A percentile compares a stretch with the other conserved stretches of the same genome.
phyloP scores from a whole-genome alignment of 2,329 filamentous ascomycete species.

The Talaromyces sp. region DNA sequence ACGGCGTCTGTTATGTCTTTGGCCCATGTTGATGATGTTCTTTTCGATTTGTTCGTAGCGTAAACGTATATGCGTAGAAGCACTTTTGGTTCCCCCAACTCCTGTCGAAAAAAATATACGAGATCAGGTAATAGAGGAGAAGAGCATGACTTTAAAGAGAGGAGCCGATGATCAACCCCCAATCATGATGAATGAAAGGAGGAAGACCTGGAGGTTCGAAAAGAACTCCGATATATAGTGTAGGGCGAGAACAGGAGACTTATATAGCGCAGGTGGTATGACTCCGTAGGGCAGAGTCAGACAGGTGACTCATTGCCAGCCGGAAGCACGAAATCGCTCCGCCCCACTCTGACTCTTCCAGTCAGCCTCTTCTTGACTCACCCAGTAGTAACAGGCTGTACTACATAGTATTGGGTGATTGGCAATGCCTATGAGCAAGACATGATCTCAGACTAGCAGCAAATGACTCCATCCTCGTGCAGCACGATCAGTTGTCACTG shows the following conservation, averaged over 20 bases:
- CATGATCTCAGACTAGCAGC: neutral
- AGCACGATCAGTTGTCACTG: neutral
- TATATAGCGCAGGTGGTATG: neutral
- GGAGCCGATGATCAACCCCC: conserved; percentile 5
- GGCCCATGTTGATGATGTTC: conserved; percentile 36
- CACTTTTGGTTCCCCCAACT: neutral
- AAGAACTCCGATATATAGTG: neutral
- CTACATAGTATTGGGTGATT: neutral
- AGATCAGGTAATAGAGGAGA: neutral
- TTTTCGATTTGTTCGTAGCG: neutral
- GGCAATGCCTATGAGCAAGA: neutral
- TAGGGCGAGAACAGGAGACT: neutral
- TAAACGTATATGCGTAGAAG: neutral
- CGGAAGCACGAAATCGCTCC: conserved; percentile 4
- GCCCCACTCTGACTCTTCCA: neutral
- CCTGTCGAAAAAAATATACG: neutral
- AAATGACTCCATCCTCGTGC: neutral
- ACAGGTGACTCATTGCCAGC: conserved; percentile 6
- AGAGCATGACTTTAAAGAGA: neutral
- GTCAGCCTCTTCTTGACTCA: neutral
- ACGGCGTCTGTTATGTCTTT: conserved; percentile 47
- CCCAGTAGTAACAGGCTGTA: neutral
- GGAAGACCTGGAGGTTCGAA: neutral
- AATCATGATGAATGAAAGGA: conserved; percentile 9
- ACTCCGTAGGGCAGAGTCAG: conserved; percentile 2